phyloP scores from a whole-genome alignment of 2,329 filamentous ascomycete genomes.

The Amylocarpus encephaloides region DNA sequence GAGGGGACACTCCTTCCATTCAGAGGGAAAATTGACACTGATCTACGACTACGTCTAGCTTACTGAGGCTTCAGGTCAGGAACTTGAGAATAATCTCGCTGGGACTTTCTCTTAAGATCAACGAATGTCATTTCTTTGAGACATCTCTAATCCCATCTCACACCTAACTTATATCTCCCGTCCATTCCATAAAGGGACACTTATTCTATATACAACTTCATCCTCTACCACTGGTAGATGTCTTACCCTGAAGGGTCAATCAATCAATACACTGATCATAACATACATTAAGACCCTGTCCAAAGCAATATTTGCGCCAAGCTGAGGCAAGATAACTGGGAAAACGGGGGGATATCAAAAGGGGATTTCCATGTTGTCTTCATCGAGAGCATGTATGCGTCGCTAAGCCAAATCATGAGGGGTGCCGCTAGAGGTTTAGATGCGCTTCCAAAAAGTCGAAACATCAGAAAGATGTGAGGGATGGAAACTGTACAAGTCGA shows the following conservation, averaged over 20 bases:
- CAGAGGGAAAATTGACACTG: no score
- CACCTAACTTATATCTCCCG: no score
- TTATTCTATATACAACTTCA: constrained; percentile 1
- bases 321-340: background rate
- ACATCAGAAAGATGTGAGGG: constrained; percentile 2
- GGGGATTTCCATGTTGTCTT: constrained; percentile 1
- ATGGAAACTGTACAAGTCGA: constrained; percentile 14
- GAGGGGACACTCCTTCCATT: no score
- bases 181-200: no score
- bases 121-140: no score
- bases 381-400: constrained; percentile 18
- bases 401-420: constrained; percentile 18
- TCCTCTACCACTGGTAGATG: background rate
- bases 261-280: constrained; percentile 1
- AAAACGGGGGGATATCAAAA: constrained; percentile 16
- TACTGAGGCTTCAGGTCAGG: no score
- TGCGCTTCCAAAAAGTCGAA: background rate
- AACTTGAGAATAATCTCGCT: no score
- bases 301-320: background rate
- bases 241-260: background rate
- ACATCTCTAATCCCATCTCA: no score
- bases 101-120: no score
- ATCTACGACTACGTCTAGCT: no score
- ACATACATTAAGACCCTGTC: constrained; percentile 1
- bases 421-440: background rate